A percentile compares a stretch with the other conserved stretches of the same genome.
phyloP scores from a whole-genome alignment of 2,329 filamentous ascomycete genomes.

The Truncatella angustata region DNA sequence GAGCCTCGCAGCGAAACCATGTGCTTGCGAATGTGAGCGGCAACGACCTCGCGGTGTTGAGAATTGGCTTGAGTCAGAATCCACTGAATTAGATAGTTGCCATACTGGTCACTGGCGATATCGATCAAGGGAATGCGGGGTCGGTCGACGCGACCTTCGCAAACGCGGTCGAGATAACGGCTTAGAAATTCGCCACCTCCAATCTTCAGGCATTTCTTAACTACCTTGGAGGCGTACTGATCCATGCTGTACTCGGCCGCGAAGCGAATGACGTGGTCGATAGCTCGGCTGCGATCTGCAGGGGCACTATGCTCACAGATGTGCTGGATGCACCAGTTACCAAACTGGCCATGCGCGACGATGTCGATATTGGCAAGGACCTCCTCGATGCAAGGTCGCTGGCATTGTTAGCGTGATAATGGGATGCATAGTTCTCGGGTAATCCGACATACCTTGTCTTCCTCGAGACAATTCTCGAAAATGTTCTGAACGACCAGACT shows the following conservation, averaged over 20 bases:
- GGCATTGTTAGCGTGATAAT: conserved; percentile 41
- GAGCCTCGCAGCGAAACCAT: conserved; percentile 98
- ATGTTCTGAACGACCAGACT: conserved; percentile 99
- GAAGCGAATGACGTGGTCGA: conserved; percentile 92
- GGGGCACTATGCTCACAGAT: conserved; percentile 95
- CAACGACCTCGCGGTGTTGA: conserved; percentile 90
- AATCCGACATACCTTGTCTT: conserved; percentile 75
- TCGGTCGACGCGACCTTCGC: conserved; percentile 84
- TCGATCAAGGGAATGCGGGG: conserved; percentile 97
- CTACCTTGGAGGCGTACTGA: conserved; percentile 97
- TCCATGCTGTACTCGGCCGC: conserved; percentile 98
- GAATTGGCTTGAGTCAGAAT: conserved; percentile 84
- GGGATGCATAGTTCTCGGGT: not conserved
- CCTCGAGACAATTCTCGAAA: conserved; percentile 97
- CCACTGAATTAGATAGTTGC: conserved; percentile 97
- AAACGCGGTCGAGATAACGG: conserved; percentile 90
- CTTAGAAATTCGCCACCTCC: conserved; percentile 86
- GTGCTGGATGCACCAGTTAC: conserved; percentile 99
- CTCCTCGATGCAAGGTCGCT: conserved; percentile 91
- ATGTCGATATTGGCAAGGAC: conserved; percentile 94
- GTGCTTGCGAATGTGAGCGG: conserved; percentile 93
- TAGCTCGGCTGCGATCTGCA: conserved; percentile 85
- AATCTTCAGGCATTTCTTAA: conserved; percentile 98
- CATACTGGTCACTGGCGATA: conserved; percentile 97
- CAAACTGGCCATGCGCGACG: conserved; percentile 95